phyloP scores from a whole-genome alignment of 305 asterid genomes.

The Fraxinus latifolia region DNA sequence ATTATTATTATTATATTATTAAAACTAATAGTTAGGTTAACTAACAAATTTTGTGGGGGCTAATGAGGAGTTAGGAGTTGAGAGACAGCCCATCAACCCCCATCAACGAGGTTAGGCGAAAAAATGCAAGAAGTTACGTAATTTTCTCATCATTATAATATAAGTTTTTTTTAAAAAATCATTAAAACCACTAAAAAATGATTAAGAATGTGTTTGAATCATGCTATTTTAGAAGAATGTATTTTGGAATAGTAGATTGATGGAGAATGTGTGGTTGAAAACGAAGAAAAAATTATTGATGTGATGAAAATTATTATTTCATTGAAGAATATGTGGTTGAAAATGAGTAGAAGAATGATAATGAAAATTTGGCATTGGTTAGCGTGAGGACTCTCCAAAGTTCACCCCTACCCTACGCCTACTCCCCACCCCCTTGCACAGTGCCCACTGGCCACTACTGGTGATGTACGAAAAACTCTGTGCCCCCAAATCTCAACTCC shows the following conservation, averaged over 20 bases:
- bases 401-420: conserved; percentile 18
- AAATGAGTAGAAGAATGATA: too few relatives aligned
- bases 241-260: too few relatives aligned
- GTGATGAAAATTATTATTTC: too few relatives aligned
- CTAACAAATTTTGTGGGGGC: not conserved
- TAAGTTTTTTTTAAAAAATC: not conserved
- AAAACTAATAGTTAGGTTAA: conserved; percentile 18
- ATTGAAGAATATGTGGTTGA: too few relatives aligned
- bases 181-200: not conserved
- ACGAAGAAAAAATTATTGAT: too few relatives aligned
- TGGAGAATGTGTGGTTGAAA: too few relatives aligned
- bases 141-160: not conserved
- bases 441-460: conserved; percentile 15
- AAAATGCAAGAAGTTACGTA: not conserved
- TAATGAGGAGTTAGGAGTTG: conserved; percentile 1
- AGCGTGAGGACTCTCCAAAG: conserved; percentile 49
- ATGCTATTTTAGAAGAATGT: too few relatives aligned
- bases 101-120: not conserved
- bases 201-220: too few relatives aligned
- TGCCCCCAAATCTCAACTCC: conserved; percentile 46
- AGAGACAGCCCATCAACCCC: not conserved
- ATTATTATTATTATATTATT: not conserved
- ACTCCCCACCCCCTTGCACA: not conserved
- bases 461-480: conserved; percentile 36
- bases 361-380: conserved; percentile 10